Evolutionary conservation across 2,329 filamentous ascomycete genomes (phyloP), one percentile per base, ranked within the genome.

Genomic region (Graphium sp.): DNA sequence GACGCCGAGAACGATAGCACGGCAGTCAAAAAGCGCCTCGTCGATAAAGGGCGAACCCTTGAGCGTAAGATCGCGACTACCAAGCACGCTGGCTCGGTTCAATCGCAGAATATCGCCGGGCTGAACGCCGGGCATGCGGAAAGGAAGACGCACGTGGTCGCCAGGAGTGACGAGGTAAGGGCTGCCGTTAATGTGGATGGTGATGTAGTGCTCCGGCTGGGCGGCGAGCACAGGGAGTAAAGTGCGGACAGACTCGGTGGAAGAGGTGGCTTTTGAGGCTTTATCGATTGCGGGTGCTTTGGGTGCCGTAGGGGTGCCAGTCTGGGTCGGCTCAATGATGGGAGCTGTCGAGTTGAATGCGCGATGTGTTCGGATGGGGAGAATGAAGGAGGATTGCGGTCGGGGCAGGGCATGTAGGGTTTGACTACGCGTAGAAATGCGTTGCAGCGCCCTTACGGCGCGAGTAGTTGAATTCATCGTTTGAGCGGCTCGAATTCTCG

Each of bases 11-110:
- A 98, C 84, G 19, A 75, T 71, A 11, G 85, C 82, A 33, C 84
- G 68, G 52, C 84, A 93, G 47, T 81, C 77, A 43, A 84, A 95
- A 33, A 93, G 52, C 30, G 72, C 56, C 51, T 87, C 77, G 48
- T 94, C 84, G 36, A 95, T 56, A 46, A 79, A 87, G n/a, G 79
- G 73, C 5, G 66, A 57, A 5, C 80, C 81, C 50, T 84, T 81
- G 37, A 95, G 61, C 5, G 87, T 94, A 55, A 81, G 92, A 50
- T 95, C 87, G 37, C 89, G 67, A 39, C 76, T 87, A 17, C 89
- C 89, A 24, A 98, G 56, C 30, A 76, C 61, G 22, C 72, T 76
- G 15, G 84, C 89, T 32, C 84, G 76, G 56, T 93, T 87, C 33
- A 98, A 65, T 6, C 85, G 79, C 34, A 98, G 62, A 21, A 91